phyloP scores from a whole-genome alignment of 2,329 filamentous ascomycete genomes.

The Botrytis tulipae region DNA sequence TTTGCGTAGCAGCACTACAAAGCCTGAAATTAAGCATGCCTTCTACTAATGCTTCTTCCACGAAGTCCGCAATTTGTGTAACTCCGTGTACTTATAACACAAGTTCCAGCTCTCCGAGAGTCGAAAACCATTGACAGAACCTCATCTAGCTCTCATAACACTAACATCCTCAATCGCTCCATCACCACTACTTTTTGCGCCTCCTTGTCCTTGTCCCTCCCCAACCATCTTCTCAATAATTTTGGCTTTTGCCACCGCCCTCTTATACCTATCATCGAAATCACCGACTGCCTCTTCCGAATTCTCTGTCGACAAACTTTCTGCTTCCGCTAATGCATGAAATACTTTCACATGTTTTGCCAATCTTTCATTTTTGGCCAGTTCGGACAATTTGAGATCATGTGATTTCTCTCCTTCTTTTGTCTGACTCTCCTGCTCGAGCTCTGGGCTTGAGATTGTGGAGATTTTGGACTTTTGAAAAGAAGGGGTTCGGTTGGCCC shows the following conservation, averaged over 20 bases:
- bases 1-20: neutral
- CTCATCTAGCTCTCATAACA: constrained; percentile 28
- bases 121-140: neutral
- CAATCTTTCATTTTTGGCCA: constrained; percentile 61
- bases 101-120: neutral
- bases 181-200: constrained; percentile 32
- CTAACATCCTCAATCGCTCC: constrained; percentile 50
- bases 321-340: constrained; percentile 74
- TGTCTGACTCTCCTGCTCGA: neutral
- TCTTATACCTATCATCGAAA: constrained; percentile 84
- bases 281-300: constrained; percentile 86
- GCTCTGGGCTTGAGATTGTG: neutral
- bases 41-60: neutral
- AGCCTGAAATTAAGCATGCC: neutral
- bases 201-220: constrained; percentile 37
- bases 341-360: constrained; percentile 74
- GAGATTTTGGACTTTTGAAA: constrained; percentile 2
- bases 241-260: constrained; percentile 79
- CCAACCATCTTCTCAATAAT: constrained; percentile 73
- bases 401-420: neutral
- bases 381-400: constrained; percentile 35
- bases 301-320: constrained; percentile 76
- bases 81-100: neutral
- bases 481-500: constrained; percentile 66
- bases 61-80: neutral